Base-by-base conservation (phyloP, 1,139 yeast species). In the Candida buenavistaensis region DNA sequence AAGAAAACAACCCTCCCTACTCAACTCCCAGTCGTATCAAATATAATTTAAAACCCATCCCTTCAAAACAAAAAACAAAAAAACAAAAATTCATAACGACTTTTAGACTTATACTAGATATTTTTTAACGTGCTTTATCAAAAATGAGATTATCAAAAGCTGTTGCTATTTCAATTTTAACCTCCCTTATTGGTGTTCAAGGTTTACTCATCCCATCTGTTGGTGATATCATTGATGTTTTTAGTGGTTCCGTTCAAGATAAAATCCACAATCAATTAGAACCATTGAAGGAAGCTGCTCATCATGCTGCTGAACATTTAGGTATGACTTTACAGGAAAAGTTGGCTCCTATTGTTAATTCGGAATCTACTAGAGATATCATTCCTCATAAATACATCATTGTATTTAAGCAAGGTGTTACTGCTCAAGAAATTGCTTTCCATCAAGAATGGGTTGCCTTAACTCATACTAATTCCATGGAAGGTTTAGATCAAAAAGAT, bases 341-440 rank as follows among this genome's bases (percentile, higher is more conserved):
- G n/a, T 57, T 66, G 29, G 72, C 69, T 19, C 77, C 79, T 19
- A 47, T 76, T 31, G 45, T 71, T 45, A 59, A 66, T 29, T 51
- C 65, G 33, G 67, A 62, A 15, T 40, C 44, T 4, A 68, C 67
- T 41, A 64, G 72, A 40, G 75, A 77, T 47, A 50, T 74, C 35
- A 75, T 87, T 48, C 85, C 89, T 33, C 78, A 85, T 68, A 80
- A 84, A 55, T 89, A 86, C 66, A 86, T 87, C 44, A 85, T 67
- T 28, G 88, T 86, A 32, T 78, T 87, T 65, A 87, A 86, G 69
- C 75, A 78, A 33, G 76, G 68, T 35, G 66, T 79, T 30, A 53
- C 72, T 20, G 57, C 67, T 15, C 75, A 75, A 25, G 74, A 74
- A 40, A 64, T 77, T 22, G 67, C 68, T 21, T 71, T 75, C 67